Base-by-base conservation (phyloP, 1,284 basidiomycete species). In the Agroathelia rolfsii region DNA sequence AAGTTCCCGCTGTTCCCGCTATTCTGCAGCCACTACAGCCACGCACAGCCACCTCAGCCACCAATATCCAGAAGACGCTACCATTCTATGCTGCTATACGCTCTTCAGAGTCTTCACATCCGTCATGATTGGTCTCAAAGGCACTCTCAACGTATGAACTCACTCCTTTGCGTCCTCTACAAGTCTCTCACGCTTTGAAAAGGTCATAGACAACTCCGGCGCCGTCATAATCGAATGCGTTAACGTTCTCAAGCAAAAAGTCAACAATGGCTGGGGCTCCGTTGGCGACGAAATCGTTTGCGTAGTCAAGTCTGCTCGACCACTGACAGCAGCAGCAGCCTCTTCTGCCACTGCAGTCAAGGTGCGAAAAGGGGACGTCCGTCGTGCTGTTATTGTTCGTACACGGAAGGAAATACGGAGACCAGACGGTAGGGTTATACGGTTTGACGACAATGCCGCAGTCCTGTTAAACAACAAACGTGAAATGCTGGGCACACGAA, bases 151-250 rank as follows among this genome's bases (percentile, higher is more conserved):
- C 60, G 86, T 84, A 46, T 37, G 72, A 59, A 9, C 22, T 28
- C 5, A 27, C 24, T 5, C 38, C 30, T 12, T 34, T 17, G 30
- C 16, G 31, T 32, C 6, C 25, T 7, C 13, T 13, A 6, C 19
- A n/a, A 23, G 14, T 26, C 28, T 28, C 32, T 21, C 23, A 19
- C n/a, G 14, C 19, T 33, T 30, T 21, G 11, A 7, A 19, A 48
- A 92, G 85, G 82, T 93, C 48, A 95, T 97, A 56, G 94, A 97
- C 71, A 98, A 98, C 63, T 94, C 94, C n/a, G 94, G 94, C 36
- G 94, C 88, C 2, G 69, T 97, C 41, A 65, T 95, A 38, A 84
- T 94, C 24, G 94, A 97, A 65, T 95, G 93, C 51, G 89, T 99
- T 56, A 96, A 98, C 55, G 80, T 98, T 14, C 69, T 97, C 39